A percentile compares a stretch with the other conserved stretches of the same genome.
Evolutionary conservation across 2,329 filamentous ascomycete species (phyloP).

Genomic region (Cordyceps pruinosa): DNA sequence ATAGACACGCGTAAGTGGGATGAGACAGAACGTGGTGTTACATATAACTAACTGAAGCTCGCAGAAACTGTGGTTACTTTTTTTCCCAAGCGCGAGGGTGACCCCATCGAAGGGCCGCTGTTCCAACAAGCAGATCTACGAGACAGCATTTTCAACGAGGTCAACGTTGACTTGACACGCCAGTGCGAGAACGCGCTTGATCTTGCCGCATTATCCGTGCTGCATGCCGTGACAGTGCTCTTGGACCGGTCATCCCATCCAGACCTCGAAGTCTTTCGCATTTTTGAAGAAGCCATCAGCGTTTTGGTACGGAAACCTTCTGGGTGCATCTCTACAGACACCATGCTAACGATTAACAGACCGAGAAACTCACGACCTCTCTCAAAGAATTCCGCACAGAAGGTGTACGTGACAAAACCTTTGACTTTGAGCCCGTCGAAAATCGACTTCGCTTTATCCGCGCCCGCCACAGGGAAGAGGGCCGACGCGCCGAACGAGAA

Average conservation of each 20-base stretch:
- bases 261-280: constrained; percentile 56
- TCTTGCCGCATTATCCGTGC: constrained; percentile 53
- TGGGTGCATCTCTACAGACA: too few relatives aligned
- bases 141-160: constrained; percentile 58
- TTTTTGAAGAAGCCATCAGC: constrained; percentile 60
- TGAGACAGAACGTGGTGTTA: neutral
- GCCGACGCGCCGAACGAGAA: constrained; percentile 43
- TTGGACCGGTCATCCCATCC: constrained; percentile 53
- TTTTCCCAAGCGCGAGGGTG: constrained; percentile 49
- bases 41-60: neutral
- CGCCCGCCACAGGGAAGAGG: constrained; percentile 32
- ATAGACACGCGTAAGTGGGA: constrained; percentile 42
- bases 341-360: constrained; percentile 33
- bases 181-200: constrained; percentile 56
- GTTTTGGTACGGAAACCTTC: constrained; percentile 48
- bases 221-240: constrained; percentile 56
- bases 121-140: constrained; percentile 56
- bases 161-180: constrained; percentile 57
- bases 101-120: constrained; percentile 46
- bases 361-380: constrained; percentile 54
- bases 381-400: constrained; percentile 56
- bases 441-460: constrained; percentile 34
- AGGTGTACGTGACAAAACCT: constrained; percentile 42
- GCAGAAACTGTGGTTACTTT: constrained; percentile 46
- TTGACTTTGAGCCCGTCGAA: constrained; percentile 33